phyloP scores from a whole-genome alignment of 2,329 filamentous ascomycete species.

The Ophiostoma novo-ulmi region DNA sequence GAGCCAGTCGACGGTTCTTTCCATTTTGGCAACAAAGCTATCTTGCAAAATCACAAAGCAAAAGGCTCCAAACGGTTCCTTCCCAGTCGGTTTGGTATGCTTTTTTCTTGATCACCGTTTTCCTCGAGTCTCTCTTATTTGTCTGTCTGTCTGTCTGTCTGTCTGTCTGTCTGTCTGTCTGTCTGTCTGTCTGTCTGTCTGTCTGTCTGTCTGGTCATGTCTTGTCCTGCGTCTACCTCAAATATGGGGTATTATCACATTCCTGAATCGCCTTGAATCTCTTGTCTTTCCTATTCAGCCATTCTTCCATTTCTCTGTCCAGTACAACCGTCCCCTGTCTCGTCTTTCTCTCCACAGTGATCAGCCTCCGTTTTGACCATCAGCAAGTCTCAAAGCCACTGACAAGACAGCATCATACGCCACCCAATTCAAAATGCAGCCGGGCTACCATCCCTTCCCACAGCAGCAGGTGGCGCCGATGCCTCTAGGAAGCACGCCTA shows the following conservation, averaged over 20 bases:
- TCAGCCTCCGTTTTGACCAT: not conserved
- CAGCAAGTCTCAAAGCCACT: not conserved
- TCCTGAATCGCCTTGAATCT: not conserved
- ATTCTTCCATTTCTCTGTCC: conserved; percentile 8
- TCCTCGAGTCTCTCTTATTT: not conserved
- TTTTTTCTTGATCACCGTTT: not conserved
- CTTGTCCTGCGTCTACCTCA: not conserved
- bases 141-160: not conserved
- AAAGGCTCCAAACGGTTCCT: not conserved
- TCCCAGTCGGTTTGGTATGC: not conserved
- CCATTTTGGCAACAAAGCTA: conserved; percentile 4
- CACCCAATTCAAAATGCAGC: conserved; percentile 1
- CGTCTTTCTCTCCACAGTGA: conserved; percentile 3
- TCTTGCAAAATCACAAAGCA: not conserved
- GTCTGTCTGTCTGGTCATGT: not conserved
- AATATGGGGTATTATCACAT: not conserved
- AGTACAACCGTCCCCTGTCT: not conserved
- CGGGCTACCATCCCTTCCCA: conserved; percentile 7
- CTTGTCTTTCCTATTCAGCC: not conserved
- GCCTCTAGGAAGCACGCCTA: conserved; percentile 1
- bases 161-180: not conserved
- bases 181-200: not conserved
- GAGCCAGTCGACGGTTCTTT: conserved; percentile 1
- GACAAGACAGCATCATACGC: not conserved
- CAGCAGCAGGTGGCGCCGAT: conserved; percentile 3